A percentile compares a stretch with the other conserved stretches of the same genome.
phyloP scores from a whole-genome alignment of 2,329 filamentous ascomycete species.

The Spiromastix sp. region DNA sequence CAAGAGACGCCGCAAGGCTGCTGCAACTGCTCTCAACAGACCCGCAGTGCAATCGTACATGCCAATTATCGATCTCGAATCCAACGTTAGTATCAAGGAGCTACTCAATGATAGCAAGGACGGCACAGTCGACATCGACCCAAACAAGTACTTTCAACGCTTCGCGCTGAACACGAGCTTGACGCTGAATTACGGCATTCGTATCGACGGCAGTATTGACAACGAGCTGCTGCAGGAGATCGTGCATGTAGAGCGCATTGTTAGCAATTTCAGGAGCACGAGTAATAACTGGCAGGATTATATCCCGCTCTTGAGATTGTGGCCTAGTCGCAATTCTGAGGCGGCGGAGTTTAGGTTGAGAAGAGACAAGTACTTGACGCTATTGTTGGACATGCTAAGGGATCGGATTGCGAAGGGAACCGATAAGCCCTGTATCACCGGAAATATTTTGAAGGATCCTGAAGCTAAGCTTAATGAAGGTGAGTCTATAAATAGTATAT shows the following conservation, averaged over 20 bases:
- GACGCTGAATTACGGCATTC: constrained; percentile 69
- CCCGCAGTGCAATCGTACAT: constrained; percentile 69
- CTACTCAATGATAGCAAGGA: constrained; percentile 54
- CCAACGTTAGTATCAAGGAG: constrained; percentile 60
- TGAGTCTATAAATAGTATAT: constrained; percentile 20
- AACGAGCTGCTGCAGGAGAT: constrained; percentile 62
- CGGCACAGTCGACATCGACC: constrained; percentile 57
- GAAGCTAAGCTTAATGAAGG: constrained; percentile 59
- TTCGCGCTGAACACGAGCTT: constrained; percentile 68
- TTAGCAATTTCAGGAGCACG: constrained; percentile 66
- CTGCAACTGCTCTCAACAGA: constrained; percentile 66
- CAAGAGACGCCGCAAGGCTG: constrained; percentile 66
- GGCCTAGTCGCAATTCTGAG: constrained; percentile 50
- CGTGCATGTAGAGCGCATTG: constrained; percentile 61
- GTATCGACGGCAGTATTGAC: constrained; percentile 61
- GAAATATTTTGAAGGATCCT: constrained; percentile 60
- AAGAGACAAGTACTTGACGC: constrained; percentile 55
- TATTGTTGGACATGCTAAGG: constrained; percentile 50
- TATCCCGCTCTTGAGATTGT: constrained; percentile 60
- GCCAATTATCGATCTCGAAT: constrained; percentile 72
- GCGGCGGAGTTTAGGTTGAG: constrained; percentile 57
- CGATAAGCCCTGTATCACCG: constrained; percentile 58
- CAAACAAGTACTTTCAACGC: constrained; percentile 61
- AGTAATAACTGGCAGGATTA: constrained; percentile 83
- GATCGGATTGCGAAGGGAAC: constrained; percentile 52